phyloP scores from a whole-genome alignment of 2,329 filamentous ascomycete genomes.

The Thelonectria rubi region DNA sequence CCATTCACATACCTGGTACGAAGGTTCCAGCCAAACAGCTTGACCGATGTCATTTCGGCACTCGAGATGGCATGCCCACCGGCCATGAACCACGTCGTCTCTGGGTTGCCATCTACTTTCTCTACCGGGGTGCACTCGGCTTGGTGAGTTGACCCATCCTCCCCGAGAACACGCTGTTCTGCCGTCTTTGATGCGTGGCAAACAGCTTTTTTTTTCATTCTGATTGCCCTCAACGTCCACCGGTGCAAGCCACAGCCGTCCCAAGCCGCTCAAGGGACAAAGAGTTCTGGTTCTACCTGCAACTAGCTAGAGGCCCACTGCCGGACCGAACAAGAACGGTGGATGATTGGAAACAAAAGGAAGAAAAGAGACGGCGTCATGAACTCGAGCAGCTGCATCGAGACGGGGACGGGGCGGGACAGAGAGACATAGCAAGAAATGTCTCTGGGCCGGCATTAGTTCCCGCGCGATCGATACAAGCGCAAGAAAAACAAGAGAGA shows the following conservation, averaged over 20 bases:
- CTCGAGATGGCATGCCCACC: no score
- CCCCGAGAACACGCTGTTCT: no score
- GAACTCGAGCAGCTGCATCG: not conserved
- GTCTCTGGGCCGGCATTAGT: not conserved
- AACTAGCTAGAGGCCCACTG: not conserved
- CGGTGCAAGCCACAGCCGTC: not conserved
- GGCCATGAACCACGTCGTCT: not conserved
- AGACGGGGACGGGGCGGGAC: not conserved
- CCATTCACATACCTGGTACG: not conserved
- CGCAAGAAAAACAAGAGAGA: not conserved
- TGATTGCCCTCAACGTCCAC: not conserved
- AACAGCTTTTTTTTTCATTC: not conserved
- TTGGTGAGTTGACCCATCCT: no score
- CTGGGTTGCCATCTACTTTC: not conserved
- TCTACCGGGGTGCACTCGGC: not conserved
- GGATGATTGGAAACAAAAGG: not conserved
- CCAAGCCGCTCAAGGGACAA: not conserved
- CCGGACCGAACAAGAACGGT: not conserved
- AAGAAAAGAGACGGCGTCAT: not conserved
- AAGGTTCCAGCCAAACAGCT: not conserved
- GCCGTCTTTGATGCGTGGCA: not conserved
- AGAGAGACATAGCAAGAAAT: not conserved
- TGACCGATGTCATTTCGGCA: not conserved
- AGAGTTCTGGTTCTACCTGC: no score
- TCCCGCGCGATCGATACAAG: not conserved